These are phyloP conservation scores for Nannizzia gypsea DNA, from an alignment of 2,329 filamentous ascomycete species.

Conservation along the genomic window DNA sequence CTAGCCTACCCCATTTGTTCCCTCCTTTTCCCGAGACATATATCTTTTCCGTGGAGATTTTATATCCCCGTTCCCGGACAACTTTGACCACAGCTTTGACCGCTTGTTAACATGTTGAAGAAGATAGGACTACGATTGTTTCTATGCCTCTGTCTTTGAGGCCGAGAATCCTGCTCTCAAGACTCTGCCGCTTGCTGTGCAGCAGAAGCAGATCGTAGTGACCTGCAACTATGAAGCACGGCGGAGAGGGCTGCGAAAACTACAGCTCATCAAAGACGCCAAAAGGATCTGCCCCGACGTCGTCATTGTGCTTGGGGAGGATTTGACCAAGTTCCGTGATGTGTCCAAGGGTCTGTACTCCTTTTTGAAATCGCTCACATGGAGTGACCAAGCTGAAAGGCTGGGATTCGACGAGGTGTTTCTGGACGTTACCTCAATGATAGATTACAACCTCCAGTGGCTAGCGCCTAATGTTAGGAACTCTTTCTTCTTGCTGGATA, in stretches of 20 bases:
- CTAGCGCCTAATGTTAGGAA: constrained; percentile 53
- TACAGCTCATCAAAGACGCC: constrained; percentile 76
- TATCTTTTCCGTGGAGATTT: not conserved
- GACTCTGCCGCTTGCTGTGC: constrained; percentile 64
- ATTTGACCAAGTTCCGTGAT: constrained; percentile 73
- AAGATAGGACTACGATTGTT: constrained; percentile 50
- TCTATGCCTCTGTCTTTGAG: constrained; percentile 88
- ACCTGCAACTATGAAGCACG: constrained; percentile 93
- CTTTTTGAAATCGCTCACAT: constrained; percentile 61
- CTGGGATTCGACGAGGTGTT: constrained; percentile 82
- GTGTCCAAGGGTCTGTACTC: constrained; percentile 69
- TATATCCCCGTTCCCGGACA: not conserved
- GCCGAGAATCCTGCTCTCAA: constrained; percentile 64
- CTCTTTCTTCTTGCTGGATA: constrained; percentile 71
- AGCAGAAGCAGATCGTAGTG: constrained; percentile 86
- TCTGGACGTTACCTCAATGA: constrained; percentile 72
- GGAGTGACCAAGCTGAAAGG: constrained; percentile 66
- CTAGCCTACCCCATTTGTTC: not conserved
- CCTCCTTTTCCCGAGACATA: not conserved
- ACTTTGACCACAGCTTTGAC: not conserved
- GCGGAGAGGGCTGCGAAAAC: constrained; percentile 53
- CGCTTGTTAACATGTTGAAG: constrained; percentile 9
- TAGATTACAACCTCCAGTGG: constrained; percentile 65
- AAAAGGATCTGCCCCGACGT: constrained; percentile 69
- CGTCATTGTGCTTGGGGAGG: constrained; percentile 76